Conservation (phyloP, 306 rosid species). For the Lupinus albus region DNA sequence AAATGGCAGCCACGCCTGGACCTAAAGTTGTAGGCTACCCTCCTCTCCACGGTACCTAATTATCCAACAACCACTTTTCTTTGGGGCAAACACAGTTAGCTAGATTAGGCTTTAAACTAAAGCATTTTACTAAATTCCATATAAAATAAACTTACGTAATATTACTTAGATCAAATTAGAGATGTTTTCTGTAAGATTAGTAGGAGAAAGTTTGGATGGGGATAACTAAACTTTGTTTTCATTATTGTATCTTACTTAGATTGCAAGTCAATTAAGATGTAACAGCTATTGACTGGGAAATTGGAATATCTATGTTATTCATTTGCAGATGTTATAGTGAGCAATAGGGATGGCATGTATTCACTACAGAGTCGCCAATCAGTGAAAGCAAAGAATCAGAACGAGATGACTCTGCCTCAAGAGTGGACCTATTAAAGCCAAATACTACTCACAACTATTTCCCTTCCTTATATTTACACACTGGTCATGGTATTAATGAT, state of each 20-base stretch:
- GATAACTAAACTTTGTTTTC: background rate
- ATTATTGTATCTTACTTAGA: slow-evolving; percentile 36
- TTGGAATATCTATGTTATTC: slow-evolving; percentile 7
- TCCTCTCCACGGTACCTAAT: slow-evolving; percentile 52
- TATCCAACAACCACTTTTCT: background rate
- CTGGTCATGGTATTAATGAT: background rate
- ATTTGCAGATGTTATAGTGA: slow-evolving; percentile 47
- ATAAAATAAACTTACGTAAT: background rate
- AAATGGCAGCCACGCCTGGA: slow-evolving; percentile 56
- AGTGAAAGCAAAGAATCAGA: slow-evolving; percentile 36
- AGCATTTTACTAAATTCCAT: no score
- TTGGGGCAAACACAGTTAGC: background rate
- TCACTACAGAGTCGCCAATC: slow-evolving; percentile 51
- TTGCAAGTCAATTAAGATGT: slow-evolving; percentile 31
- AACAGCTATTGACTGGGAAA: slow-evolving; percentile 8
- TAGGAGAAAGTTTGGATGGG: no score
- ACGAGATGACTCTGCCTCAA: slow-evolving; percentile 63
- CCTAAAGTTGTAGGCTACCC: slow-evolving; percentile 50
- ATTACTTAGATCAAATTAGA: background rate
- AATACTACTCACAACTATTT: no score
- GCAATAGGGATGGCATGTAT: slow-evolving; percentile 42
- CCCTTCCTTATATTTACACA: no score
- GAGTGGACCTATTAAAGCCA: slow-evolving; percentile 81
- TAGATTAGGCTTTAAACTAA: background rate
- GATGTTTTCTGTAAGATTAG: background rate